Percentiles rank a stretch among this genome's conserved stretches.
Evolutionary conservation across 768 basidiomycete genomes (phyloP).

Genomic region (Cubamyces lactineus): DNA sequence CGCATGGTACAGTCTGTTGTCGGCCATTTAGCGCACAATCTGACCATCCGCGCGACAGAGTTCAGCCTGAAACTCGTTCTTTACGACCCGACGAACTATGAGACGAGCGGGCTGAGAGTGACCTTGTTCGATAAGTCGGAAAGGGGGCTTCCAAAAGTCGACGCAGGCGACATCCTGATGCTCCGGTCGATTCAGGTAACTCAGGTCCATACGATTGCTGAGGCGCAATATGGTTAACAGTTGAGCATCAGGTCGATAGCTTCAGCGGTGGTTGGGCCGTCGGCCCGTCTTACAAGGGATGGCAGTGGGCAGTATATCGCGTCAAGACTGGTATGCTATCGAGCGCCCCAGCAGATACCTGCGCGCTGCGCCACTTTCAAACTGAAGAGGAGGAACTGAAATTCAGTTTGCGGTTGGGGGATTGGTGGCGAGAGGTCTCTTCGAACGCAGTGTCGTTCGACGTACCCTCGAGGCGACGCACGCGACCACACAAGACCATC

Average conservation of each 20-base stretch:
- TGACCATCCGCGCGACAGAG: slow-evolving; percentile 40
- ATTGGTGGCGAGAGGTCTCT: slow-evolving; percentile 34
- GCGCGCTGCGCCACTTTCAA: slow-evolving; percentile 18
- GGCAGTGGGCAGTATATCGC: slow-evolving; percentile 61
- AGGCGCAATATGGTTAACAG: background rate
- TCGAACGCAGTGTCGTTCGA: slow-evolving; percentile 9
- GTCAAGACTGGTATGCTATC: slow-evolving; percentile 40
- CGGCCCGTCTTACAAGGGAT: slow-evolving; percentile 47
- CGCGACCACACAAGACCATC: slow-evolving; percentile 27
- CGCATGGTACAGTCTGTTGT: slow-evolving; percentile 7
- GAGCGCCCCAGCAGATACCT: slow-evolving; percentile 27
- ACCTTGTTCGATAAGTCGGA: slow-evolving; percentile 57
- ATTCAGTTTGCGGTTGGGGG: slow-evolving; percentile 30
- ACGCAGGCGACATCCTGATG: slow-evolving; percentile 47
- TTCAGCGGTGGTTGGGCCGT: slow-evolving; percentile 42
- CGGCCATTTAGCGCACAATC: slow-evolving; percentile 1
- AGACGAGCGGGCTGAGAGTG: slow-evolving; percentile 39
- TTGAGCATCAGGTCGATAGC: slow-evolving; percentile 35
- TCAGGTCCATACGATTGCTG: background rate
- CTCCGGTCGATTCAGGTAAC: slow-evolving; percentile 24
- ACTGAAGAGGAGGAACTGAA: slow-evolving; percentile 25
- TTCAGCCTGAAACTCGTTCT: slow-evolving; percentile 48
- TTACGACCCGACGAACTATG: slow-evolving; percentile 55
- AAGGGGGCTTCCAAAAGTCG: slow-evolving; percentile 55
- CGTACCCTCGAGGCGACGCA: background rate